Conservation (phyloP, 2,329 filamentous ascomycete genomes). For the Nemania diffusa region DNA sequence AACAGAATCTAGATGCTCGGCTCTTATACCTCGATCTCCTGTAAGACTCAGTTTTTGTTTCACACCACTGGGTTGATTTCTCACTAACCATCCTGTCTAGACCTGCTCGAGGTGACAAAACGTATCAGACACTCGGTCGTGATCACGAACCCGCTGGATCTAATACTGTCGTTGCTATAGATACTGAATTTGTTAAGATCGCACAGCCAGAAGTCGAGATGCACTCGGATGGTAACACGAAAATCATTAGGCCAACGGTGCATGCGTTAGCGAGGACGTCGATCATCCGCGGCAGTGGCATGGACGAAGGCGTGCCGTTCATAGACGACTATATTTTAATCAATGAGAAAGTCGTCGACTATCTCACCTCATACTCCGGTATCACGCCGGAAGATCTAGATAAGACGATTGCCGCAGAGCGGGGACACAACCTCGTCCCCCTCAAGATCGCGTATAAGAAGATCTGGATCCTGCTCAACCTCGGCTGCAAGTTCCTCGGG, state of each 20-base stretch:
- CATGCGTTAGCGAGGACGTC: conserved; percentile 94
- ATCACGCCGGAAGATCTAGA: conserved; percentile 89
- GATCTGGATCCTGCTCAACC: conserved; percentile 93
- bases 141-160: conserved; percentile 73
- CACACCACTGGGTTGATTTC: too few relatives aligned
- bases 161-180: conserved; percentile 84
- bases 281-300: conserved; percentile 82
- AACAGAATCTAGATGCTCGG: conserved; percentile 81
- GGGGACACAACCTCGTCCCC: conserved; percentile 79
- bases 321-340: conserved; percentile 98
- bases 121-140: conserved; percentile 68
- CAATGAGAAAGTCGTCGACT: conserved; percentile 91
- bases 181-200: conserved; percentile 95
- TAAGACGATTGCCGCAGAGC: conserved; percentile 69
- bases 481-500: conserved; percentile 92
- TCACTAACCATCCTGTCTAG: conserved; percentile 51
- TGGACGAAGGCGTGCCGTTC: conserved; percentile 83
- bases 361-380: conserved; percentile 92
- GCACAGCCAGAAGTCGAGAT: conserved; percentile 95
- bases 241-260: conserved; percentile 90
- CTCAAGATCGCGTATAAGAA: conserved; percentile 97
- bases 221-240: conserved; percentile 90
- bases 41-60: conserved; percentile 51
- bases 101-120: conserved; percentile 58
- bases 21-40: conserved; percentile 79